Conservation (phyloP, 2,329 filamentous ascomycete species). For the Aaosphaeria arxii region DNA sequence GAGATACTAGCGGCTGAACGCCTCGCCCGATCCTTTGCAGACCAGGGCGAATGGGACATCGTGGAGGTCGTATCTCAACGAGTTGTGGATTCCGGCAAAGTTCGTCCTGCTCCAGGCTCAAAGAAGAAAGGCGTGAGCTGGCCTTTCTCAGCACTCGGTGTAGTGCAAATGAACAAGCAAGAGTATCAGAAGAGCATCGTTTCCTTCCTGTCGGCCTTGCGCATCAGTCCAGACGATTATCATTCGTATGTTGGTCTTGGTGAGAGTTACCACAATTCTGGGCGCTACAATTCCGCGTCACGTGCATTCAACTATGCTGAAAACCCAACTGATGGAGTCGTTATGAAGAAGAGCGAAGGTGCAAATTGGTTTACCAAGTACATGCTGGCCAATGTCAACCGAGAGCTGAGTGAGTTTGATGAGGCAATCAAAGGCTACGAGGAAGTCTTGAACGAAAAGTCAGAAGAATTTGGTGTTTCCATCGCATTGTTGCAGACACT, state of each 20-base stretch:
- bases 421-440: conserved; percentile 76
- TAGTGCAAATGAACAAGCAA: conserved; percentile 91
- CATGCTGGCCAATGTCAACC: conserved; percentile 92
- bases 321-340: conserved; percentile 62
- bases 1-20: conserved; percentile 86
- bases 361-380: conserved; percentile 96
- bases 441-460: conserved; percentile 65
- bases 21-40: conserved; percentile 80
- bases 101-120: conserved; percentile 84
- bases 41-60: conserved; percentile 91
- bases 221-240: conserved; percentile 82
- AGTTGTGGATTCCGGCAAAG: conserved; percentile 91
- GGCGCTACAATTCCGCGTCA: conserved; percentile 87
- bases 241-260: conserved; percentile 95
- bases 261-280: conserved; percentile 95
- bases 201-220: conserved; percentile 84
- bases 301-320: conserved; percentile 87
- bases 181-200: conserved; percentile 86
- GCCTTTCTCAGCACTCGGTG: conserved; percentile 90
- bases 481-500: conserved; percentile 86
- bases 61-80: conserved; percentile 90
- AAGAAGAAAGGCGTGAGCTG: conserved; percentile 92
- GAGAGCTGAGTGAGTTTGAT: conserved; percentile 87
- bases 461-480: conserved; percentile 78
- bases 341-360: conserved; percentile 52